Conservation (phyloP, 495 filamentous ascomycete genomes). For the Mytilinidion resinicola region DNA sequence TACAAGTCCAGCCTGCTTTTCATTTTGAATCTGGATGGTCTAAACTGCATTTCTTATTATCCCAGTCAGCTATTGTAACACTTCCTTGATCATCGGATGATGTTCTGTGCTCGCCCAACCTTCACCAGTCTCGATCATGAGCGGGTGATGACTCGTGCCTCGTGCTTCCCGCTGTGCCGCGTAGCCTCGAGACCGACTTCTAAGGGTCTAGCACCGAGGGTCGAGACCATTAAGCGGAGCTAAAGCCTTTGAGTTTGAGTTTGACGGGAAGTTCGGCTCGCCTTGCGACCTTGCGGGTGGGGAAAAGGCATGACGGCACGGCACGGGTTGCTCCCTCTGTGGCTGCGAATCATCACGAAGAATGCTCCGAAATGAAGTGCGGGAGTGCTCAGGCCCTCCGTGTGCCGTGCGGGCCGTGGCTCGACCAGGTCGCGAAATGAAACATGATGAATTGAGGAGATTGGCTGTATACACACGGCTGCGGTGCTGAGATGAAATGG, state of each 20-base stretch:
- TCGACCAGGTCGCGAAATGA: not conserved
- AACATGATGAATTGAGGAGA: not conserved
- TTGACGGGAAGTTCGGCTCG: constrained; percentile 3
- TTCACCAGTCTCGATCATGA: not conserved
- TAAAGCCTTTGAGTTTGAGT: not conserved
- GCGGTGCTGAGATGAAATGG: not conserved
- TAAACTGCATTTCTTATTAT: too few relatives aligned
- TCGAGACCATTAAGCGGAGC: not conserved
- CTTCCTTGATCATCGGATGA: too few relatives aligned
- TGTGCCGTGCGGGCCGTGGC: not conserved
- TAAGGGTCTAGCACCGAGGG: not conserved
- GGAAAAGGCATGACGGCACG: constrained; percentile 11
- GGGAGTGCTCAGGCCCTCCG: too few relatives aligned
- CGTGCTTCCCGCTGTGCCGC: not conserved
- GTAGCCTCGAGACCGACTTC: not conserved
- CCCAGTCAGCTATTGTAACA: too few relatives aligned
- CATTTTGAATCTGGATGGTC: too few relatives aligned
- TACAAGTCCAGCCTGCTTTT: too few relatives aligned
- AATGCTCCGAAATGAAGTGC: too few relatives aligned
- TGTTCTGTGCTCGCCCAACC: too few relatives aligned
- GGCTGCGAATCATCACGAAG: constrained; percentile 15
- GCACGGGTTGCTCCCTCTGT: constrained; percentile 11
- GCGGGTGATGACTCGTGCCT: not conserved
- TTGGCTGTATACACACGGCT: not conserved
- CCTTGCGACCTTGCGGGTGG: constrained; percentile 7